A percentile compares a stretch with the other conserved stretches of the same genome.
Evolutionary conservation across 305 asterid species (phyloP).

Genomic region (Fraxinus nigra): DNA sequence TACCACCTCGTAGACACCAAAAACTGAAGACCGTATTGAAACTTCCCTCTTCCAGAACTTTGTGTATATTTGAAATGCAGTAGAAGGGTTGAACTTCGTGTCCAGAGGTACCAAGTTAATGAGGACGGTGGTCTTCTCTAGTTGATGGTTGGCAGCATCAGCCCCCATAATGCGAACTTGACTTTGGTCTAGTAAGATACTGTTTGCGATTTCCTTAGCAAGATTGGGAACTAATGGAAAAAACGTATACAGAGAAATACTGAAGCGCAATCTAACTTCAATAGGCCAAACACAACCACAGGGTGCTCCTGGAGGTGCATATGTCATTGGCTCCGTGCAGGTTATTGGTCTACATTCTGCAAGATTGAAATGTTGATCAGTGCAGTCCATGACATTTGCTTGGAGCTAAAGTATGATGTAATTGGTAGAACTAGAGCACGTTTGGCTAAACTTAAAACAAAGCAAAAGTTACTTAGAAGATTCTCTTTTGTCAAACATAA

Average conservation of each 20-base stretch:
- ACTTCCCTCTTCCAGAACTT: slow-evolving; percentile 77
- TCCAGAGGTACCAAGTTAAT: slow-evolving; percentile 70
- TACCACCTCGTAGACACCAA: slow-evolving; percentile 73
- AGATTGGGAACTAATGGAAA: slow-evolving; percentile 72
- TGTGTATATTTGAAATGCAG: slow-evolving; percentile 55
- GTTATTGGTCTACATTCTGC: slow-evolving; percentile 60
- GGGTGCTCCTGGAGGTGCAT: slow-evolving; percentile 64
- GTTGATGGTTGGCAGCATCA: slow-evolving; percentile 67
- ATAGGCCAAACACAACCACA: slow-evolving; percentile 93
- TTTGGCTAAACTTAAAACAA: not conserved
- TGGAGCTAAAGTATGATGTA: not conserved
- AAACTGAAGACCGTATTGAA: slow-evolving; percentile 43
- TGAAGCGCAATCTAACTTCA: slow-evolving; percentile 59
- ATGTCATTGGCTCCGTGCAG: slow-evolving; percentile 78
- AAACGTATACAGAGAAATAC: slow-evolving; percentile 52
- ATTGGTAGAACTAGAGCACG: not conserved
- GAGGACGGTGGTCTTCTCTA: slow-evolving; percentile 66
- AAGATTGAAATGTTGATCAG: slow-evolving; percentile 10
- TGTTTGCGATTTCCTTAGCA: slow-evolving; percentile 52
- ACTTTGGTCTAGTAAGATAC: slow-evolving; percentile 48
- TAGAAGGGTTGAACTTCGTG: slow-evolving; percentile 44
- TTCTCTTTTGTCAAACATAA: not conserved
- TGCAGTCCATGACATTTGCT: not conserved
- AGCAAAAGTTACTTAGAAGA: not conserved
- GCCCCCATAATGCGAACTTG: slow-evolving; percentile 96